phyloP scores from a whole-genome alignment of 768 basidiomycete species.

The Kwoniella sp. region DNA sequence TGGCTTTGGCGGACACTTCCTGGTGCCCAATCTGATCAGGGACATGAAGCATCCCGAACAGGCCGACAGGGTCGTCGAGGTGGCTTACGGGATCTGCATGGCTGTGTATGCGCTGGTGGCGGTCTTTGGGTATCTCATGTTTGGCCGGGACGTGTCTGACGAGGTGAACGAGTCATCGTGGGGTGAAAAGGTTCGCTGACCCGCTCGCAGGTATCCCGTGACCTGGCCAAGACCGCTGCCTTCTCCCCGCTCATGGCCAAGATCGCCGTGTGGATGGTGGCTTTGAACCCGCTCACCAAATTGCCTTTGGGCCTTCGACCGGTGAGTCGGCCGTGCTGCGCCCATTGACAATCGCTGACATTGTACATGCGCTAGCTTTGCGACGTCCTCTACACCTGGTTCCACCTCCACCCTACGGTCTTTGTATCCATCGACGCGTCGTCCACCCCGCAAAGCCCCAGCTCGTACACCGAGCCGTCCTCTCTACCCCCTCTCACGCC shows the following conservation, averaged over 20 bases:
- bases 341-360: too few relatives aligned
- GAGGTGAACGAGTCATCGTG: slow-evolving; percentile 23
- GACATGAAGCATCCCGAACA: slow-evolving; percentile 46
- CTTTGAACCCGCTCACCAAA: slow-evolving; percentile 45
- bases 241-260: slow-evolving; percentile 40
- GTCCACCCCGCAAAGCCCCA: slow-evolving; percentile 6
- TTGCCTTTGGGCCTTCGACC: slow-evolving; percentile 43
- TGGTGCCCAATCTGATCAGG: slow-evolving; percentile 41
- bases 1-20: slow-evolving; percentile 46
- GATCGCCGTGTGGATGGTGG: slow-evolving; percentile 45
- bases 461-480: slow-evolving; percentile 1
- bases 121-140: slow-evolving; percentile 46
- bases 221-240: slow-evolving; percentile 42
- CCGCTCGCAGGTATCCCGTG: slow-evolving; percentile 37
- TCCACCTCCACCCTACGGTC: slow-evolving; percentile 37
- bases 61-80: slow-evolving; percentile 36
- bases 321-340: too few relatives aligned
- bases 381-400: slow-evolving; percentile 33
- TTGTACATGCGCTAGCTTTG: too few relatives aligned
- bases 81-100: slow-evolving; percentile 42
- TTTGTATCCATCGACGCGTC: slow-evolving; percentile 32
- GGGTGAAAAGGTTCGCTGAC: neutral
- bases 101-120: slow-evolving; percentile 36
- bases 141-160: slow-evolving; percentile 43
- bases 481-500: slow-evolving; percentile 1